These are phyloP conservation scores for Trichoderma aggressivum DNA, from an alignment of 2,329 filamentous ascomycete species.

Conservation along the genomic window DNA sequence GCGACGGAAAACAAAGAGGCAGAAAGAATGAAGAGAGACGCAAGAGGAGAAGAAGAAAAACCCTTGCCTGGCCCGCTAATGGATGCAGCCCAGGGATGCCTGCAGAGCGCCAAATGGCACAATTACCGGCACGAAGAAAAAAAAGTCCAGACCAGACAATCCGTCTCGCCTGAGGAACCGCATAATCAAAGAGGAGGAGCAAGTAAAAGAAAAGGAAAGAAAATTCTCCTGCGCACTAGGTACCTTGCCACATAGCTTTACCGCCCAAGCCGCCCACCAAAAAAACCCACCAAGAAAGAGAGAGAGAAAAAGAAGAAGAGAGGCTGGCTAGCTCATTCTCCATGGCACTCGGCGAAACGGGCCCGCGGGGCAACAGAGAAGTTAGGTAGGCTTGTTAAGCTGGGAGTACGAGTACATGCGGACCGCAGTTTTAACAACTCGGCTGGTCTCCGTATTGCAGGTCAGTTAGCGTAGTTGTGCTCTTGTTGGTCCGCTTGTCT, in stretches of 20 bases:
- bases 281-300: background rate
- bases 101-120: background rate
- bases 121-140: background rate
- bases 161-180: background rate
- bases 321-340: background rate
- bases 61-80: background rate
- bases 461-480: background rate
- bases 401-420: background rate
- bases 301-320: background rate
- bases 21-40: background rate
- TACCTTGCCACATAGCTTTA: background rate
- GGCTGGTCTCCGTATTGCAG: background rate
- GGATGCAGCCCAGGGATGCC: background rate
- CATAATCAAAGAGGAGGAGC: background rate
- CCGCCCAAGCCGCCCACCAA: constrained; percentile 7
- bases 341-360: background rate
- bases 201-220: background rate
- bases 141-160: background rate
- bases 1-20: background rate
- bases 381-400: background rate
- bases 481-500: background rate
- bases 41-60: background rate
- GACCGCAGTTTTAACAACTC: background rate
- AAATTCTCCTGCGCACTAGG: background rate
- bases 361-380: background rate